These are phyloP conservation scores for Ustilago sp. DNA, from an alignment of 1,284 basidiomycete species.

Conservation along the genomic window DNA sequence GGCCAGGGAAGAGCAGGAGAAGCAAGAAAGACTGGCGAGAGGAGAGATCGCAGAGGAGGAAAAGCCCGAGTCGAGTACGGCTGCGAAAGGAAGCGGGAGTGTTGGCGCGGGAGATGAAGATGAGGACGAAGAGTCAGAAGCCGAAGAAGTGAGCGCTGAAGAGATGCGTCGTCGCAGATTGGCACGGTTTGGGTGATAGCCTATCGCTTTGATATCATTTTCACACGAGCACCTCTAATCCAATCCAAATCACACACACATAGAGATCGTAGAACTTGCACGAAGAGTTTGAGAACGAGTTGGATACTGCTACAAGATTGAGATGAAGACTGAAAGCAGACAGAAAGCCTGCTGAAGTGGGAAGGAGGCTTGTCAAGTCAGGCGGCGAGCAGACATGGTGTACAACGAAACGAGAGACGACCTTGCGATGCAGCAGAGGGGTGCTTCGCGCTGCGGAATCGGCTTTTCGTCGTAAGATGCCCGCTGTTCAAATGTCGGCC, in stretches of 20 bases:
- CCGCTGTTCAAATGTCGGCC: not conserved
- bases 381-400: not conserved
- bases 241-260: not conserved
- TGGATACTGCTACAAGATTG: constrained; percentile 7
- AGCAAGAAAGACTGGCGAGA: constrained; percentile 30
- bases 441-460: not conserved
- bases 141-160: constrained; percentile 54
- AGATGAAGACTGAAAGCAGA: not conserved
- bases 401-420: not conserved
- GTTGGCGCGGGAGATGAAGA: constrained; percentile 41
- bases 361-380: not conserved
- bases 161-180: constrained; percentile 56
- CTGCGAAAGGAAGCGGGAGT: constrained; percentile 5
- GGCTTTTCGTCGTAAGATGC: not conserved
- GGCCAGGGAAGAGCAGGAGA: constrained; percentile 45
- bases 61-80: not conserved
- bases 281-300: not conserved
- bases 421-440: not conserved
- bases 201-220: not conserved
- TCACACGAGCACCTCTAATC: constrained; percentile 1
- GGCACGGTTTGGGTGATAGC: constrained; percentile 44
- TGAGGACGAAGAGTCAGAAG: constrained; percentile 53
- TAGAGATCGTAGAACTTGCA: not conserved
- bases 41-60: constrained; percentile 32
- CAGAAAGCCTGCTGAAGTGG: not conserved